Evolutionary conservation across 2,329 filamentous ascomycete genomes (phyloP), one percentile per base, ranked within the genome.

Genomic region (Hymenoscyphus linearis): DNA sequence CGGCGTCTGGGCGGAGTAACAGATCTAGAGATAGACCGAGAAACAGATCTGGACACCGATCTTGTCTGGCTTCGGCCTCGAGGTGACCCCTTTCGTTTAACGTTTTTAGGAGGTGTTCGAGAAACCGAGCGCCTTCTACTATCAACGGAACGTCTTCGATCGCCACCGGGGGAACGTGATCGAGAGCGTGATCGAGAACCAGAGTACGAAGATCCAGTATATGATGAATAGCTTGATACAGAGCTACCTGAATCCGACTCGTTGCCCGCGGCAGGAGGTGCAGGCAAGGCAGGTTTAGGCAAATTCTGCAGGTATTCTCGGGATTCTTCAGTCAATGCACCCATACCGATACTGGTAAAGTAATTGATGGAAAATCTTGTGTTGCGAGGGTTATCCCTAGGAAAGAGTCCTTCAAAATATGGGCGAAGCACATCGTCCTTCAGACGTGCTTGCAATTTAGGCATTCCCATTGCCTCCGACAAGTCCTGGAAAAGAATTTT

Each of bases 301-400:
- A 96, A 85, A 71, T 92, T 96, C 74, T 93, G 89, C 60, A 99
- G 82, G 72, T 88, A 86, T 71, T 96, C 91, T 74, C 95, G 87
- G 91, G 97, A 96, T 67, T 92, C 90, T 73, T 99, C 95, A 1
- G 95, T 99, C 64, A 99, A 82, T 26, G 85, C 86, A 73, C 95
- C 95, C 90, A 99, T 96, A 62, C 93, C 92, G 70, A 99, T 96
- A 70, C 92, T 95, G 10, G 95, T 99, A 75, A 99, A 98, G 81
- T 97, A 99, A 77, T 99, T 99, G 86, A 99, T 96, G 57, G 93
- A 91, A 80, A 99, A 99, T 59, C 93, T 87, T 44, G 93, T 92
- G 76, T 97, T 95, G 72, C 90, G 87, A 26, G 92, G 85, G 70
- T 92, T 91, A 74, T 98, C 93, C 63, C 81, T 88, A 0, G 95